Conservation (phyloP, 768 basidiomycete genomes). For the Lactifluus pinguis region DNA sequence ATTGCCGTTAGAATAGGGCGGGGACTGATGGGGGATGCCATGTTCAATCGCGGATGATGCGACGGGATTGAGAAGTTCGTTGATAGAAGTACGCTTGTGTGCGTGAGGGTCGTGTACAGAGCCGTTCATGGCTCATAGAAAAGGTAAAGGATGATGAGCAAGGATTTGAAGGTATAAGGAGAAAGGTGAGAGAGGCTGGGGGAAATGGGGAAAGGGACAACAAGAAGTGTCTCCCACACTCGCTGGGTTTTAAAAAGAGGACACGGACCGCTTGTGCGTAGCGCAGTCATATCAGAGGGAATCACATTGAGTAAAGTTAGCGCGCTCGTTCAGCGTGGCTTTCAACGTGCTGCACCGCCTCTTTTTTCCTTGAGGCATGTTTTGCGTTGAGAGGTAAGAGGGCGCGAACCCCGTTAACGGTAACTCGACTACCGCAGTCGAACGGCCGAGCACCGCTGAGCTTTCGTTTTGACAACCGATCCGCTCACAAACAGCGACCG, state of each 20-base stretch:
- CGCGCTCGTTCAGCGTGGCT: constrained; percentile 13
- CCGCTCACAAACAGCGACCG: constrained; percentile 12
- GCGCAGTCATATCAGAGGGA: background rate
- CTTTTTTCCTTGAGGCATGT: background rate
- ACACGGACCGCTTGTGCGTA: background rate
- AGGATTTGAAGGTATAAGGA: background rate
- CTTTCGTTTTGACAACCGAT: constrained; percentile 13
- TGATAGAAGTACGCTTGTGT: constrained; percentile 43
- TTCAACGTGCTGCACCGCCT: constrained; percentile 13
- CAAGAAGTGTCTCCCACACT: background rate
- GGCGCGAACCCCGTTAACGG: background rate
- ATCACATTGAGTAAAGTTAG: background rate
- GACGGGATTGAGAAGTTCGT: constrained; percentile 42
- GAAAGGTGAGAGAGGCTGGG: too few species aligned
- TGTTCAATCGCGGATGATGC: constrained; percentile 26
- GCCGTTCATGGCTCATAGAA: constrained; percentile 28
- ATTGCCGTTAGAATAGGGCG: constrained; percentile 4
- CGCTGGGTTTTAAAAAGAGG: constrained; percentile 10
- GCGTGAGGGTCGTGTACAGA: constrained; percentile 32
- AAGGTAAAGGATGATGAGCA: background rate
- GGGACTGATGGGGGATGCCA: constrained; percentile 22
- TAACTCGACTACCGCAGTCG: background rate
- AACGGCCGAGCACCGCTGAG: constrained; percentile 8
- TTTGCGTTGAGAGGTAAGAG: background rate
- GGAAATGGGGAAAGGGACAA: too few species aligned